Evolutionary conservation across 345 rosid species (phyloP).

Genomic region (Mallotus nudiflorus): DNA sequence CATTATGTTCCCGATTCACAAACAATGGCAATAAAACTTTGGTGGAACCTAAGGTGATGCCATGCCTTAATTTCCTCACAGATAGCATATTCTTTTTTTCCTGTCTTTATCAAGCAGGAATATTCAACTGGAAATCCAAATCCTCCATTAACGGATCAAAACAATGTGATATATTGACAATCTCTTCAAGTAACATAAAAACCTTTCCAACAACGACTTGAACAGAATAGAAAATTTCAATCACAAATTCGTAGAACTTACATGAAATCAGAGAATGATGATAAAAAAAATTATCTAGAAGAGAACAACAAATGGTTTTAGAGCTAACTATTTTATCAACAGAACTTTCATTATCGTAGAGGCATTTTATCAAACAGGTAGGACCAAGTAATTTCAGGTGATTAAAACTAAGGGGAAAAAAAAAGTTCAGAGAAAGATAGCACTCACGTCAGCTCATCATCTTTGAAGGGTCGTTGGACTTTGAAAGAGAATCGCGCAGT

Average conservation of each 20-base stretch:
- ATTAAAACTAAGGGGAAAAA: too few species aligned
- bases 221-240: too few species aligned
- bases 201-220: too few species aligned
- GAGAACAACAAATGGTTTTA: background rate
- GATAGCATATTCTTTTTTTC: constrained; percentile 21
- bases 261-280: background rate
- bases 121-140: background rate
- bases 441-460: too few species aligned
- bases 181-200: background rate
- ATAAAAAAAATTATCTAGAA: background rate
- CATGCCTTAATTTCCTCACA: constrained; percentile 27
- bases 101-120: background rate
- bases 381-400: too few species aligned
- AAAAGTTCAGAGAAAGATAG: too few species aligned
- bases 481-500: too few species aligned
- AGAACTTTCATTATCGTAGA: constrained; percentile 4
- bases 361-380: constrained; percentile 31
- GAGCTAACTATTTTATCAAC: background rate
- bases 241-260: too few species aligned
- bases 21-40: constrained; percentile 21
- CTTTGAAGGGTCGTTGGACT: too few species aligned
- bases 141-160: background rate
- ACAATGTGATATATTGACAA: background rate
- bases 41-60: background rate
- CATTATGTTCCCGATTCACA: background rate